Evolutionary conservation across 495 filamentous ascomycete species (phyloP).

Genomic region (Jackrogersella minutella): DNA sequence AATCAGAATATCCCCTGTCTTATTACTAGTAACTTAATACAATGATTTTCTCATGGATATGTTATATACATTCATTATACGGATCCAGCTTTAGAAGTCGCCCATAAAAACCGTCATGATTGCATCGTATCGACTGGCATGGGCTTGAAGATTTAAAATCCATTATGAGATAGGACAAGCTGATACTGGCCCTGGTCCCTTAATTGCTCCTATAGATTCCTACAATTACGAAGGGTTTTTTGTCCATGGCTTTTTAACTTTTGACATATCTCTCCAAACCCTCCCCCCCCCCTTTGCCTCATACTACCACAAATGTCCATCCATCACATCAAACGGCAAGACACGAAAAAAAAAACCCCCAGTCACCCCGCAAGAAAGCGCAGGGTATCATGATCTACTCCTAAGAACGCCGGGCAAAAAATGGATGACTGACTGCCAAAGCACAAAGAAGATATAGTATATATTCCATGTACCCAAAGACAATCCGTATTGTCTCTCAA

Average conservation of each 20-base stretch:
- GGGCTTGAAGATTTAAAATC: neutral
- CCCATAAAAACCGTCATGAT: neutral
- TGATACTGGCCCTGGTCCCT: neutral
- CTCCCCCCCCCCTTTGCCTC: neutral
- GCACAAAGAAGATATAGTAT: constrained; percentile 4
- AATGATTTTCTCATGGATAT: neutral
- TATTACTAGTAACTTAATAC: neutral
- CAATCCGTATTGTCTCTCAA: neutral
- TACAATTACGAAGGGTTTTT: neutral
- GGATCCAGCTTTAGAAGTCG: neutral
- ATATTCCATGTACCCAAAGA: constrained; percentile 12
- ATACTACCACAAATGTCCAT: neutral
- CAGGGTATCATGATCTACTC: constrained; percentile 37
- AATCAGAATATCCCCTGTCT: no score
- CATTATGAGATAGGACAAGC: neutral
- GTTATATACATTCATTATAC: constrained; percentile 11
- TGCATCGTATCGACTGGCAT: neutral
- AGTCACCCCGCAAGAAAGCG: constrained; percentile 36
- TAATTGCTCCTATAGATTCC: neutral
- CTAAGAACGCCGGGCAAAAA: constrained; percentile 36
- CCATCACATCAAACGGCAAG: constrained; percentile 4
- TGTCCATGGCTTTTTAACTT: neutral
- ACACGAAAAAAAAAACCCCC: constrained; percentile 12
- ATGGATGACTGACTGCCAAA: constrained; percentile 15
- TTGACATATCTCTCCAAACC: no score